Evolutionary conservation across 805 yeast genomes (phyloP), one percentile per base, ranked within the genome.

Genomic region (Candida nemodendra): DNA sequence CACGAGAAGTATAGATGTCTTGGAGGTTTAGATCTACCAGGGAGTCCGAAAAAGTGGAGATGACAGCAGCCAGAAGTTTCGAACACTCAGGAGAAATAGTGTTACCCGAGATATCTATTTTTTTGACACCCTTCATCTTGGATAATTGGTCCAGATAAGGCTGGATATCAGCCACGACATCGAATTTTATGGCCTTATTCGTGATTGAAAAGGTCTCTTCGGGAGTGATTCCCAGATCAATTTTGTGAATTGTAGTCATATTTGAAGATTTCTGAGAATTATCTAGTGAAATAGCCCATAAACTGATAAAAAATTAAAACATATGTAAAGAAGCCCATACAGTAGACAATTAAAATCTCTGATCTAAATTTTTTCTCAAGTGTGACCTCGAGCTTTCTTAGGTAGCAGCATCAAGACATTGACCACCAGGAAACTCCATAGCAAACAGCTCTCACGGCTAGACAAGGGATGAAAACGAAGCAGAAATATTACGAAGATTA

Each of bases 51-150:
- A 65, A 59, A 9, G 44, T 42, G n/a, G 68, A 46, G 45, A 81
- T 61, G 8, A 77, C 72, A 30, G 74, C 68, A 26, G 91, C 86
- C 34, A 93, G 65, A 18, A 75, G 74, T 53, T 76, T 71, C 24
- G 95, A 84, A 4, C 97, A 95, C 30, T 81, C 95, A 41, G 89
- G 82, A 41, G 98, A 96, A 47, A 90, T 79, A 21, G 99, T 90
- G 68, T 91, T 93, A 47, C 99, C 99, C 6, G 90, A 81, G 40
- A 93, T 71, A 61, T 88, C 95, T 29, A 90, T 69, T 51, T 76
- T 79, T 26, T 72, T 75, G 35, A 70, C 68, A 41, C 41, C 59
- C 40, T 45, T 45, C 40, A 53, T 46, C 8, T 56, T 44, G 17
- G 61, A 56, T 40, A 93, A 68, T 46, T 79, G 84, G 11, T 73